These are phyloP conservation scores for Barbatosphaeria neglecta DNA, from an alignment of 495 filamentous ascomycete species.

Conservation along the genomic window DNA sequence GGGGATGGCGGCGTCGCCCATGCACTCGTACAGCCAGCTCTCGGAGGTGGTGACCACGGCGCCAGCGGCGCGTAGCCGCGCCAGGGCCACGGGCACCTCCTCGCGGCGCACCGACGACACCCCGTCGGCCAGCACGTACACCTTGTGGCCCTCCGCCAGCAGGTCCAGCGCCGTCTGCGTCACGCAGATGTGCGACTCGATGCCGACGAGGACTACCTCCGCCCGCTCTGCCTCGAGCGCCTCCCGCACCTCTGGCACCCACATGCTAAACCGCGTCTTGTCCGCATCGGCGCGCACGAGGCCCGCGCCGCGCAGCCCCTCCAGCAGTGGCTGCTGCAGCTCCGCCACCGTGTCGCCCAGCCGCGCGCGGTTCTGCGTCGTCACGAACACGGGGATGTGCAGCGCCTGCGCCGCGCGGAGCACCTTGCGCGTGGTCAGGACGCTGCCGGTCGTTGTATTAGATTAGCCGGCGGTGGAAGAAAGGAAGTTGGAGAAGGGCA, in stretches of 20 bases:
- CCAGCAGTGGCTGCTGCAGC: conserved; percentile 32
- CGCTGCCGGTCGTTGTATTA: conserved; percentile 22
- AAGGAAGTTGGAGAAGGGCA: not conserved
- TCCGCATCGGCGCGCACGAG: conserved; percentile 48
- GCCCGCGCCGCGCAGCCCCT: too few species aligned
- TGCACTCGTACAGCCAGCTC: conserved; percentile 81
- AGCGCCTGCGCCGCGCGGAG: conserved; percentile 47
- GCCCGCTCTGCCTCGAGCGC: conserved; percentile 22
- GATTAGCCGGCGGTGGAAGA: not conserved
- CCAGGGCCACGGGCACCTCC: conserved; percentile 72
- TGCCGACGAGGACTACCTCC: conserved; percentile 61
- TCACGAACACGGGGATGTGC: conserved; percentile 65
- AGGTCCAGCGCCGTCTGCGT: conserved; percentile 85
- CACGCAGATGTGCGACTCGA: conserved; percentile 91
- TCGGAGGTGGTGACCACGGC: conserved; percentile 80
- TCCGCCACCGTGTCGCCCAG: conserved; percentile 72
- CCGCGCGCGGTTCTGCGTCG: conserved; percentile 66
- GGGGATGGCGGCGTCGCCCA: conserved; percentile 70
- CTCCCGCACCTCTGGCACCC: conserved; percentile 33
- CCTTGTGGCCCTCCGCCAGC: conserved; percentile 57
- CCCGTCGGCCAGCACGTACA: conserved; percentile 86
- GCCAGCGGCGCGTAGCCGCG: conserved; percentile 60
- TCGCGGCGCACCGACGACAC: conserved; percentile 75
- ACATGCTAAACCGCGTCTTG: conserved; percentile 90
- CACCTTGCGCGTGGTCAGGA: conserved; percentile 43